Evolutionary conservation across 164 flowering plant genomes (phyloP), one percentile per base, ranked within the genome.

Genomic region (Vitis rupestris): DNA sequence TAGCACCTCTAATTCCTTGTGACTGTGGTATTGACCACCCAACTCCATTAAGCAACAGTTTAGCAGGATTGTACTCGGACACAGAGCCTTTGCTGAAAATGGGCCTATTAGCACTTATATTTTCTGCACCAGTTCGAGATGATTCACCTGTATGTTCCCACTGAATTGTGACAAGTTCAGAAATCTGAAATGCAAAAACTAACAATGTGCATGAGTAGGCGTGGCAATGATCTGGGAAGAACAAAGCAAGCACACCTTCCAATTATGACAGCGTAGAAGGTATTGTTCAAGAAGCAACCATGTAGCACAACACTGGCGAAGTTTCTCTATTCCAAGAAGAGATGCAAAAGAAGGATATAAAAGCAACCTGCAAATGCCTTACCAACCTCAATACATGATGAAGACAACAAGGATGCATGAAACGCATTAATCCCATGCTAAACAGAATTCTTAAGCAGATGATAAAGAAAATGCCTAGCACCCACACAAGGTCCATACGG

Each of bases 21-120:
- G 94, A 82, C 74, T 95, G 99, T 23, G 98, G 97, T 75, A 86
- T 82, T 60, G 99, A 91, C 99, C 97, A 92, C 37, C 97, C 98
- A 78, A 90, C 93, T 64, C 98, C 96, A 80, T 88, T 87, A 61
- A 92, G 88, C 79, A 92, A 76, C 72, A 85, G 69, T 78, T 90
- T 91, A 74, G 96, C 85, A 67, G 97, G 92, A 82, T 74, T 86
- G 72, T 84, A 84, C 17, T 88, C 90, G 15, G 90, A 74, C 61
- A 84, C 48, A 66, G 83, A 67, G 49, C 75, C 76, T 75, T 79
- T 83, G 62, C 68, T 73, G 50, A 82, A 67, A 44, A 63, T 49
- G 30, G 75, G 71, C 75, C 82, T 85, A 75, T 82, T 86, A 67
- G 79, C 62, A 76, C 54, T 78, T 66, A 75, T 51, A 73, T 65